phyloP scores from a whole-genome alignment of 75 land plant genomes.

The Pseudotsuga menziesii region DNA sequence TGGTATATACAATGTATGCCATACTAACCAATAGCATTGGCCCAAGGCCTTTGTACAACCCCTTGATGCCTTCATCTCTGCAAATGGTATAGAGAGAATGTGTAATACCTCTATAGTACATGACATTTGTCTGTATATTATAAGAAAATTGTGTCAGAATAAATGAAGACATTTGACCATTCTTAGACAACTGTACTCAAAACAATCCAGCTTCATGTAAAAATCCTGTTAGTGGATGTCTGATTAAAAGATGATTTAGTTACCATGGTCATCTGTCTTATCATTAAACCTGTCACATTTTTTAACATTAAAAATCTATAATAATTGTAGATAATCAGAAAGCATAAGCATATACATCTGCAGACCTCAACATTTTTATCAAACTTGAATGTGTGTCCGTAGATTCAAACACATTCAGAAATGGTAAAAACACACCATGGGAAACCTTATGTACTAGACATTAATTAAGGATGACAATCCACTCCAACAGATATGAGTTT shows the following conservation, averaged over 20 bases:
- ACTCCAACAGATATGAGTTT: not conserved
- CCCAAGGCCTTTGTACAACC: constrained; percentile 90
- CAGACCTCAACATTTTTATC: not conserved
- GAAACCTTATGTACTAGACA: not conserved
- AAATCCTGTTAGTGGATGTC: not conserved
- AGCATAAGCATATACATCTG: not conserved
- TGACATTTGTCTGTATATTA: constrained; percentile 62
- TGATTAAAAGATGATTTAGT: not conserved
- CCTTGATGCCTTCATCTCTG: constrained; percentile 76
- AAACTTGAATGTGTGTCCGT: not conserved
- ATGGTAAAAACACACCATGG: too few species aligned
- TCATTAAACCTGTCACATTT: too few species aligned
- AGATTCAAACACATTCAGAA: not conserved
- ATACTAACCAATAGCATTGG: constrained; percentile 75
- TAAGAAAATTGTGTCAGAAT: too few species aligned
- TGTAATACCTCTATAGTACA: constrained; percentile 82
- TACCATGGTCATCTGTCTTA: not conserved
- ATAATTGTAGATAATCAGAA: not conserved
- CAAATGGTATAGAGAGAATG: constrained; percentile 75
- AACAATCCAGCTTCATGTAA: too few species aligned
- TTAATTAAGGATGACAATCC: not conserved
- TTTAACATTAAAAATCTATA: not conserved
- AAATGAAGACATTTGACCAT: too few species aligned
- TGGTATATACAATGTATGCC: not conserved
- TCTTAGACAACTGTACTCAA: too few species aligned